phyloP scores from a whole-genome alignment of 768 basidiomycete genomes.

The Thelephora aurantiotincta region DNA sequence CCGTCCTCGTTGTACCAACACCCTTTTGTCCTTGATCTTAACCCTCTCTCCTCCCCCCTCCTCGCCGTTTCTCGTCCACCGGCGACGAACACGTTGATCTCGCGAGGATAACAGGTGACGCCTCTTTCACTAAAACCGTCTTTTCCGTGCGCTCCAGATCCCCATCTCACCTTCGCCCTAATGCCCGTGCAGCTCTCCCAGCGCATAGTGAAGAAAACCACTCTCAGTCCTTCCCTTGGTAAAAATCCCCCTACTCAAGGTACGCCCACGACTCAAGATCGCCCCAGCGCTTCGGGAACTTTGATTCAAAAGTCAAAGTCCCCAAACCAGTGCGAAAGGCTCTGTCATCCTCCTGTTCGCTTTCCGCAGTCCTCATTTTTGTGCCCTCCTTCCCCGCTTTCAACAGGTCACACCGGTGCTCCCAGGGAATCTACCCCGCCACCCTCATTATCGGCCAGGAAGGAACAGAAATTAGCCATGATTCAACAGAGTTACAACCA shows the following conservation, averaged over 20 bases:
- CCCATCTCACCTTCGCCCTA: background rate
- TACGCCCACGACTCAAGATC: background rate
- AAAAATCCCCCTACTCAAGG: background rate
- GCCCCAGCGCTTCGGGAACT: background rate
- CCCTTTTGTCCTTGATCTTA: background rate
- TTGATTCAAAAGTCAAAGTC: background rate
- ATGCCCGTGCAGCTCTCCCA: background rate
- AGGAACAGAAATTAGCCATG: conserved; percentile 36
- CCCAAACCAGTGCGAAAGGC: background rate
- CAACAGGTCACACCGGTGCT: conserved; percentile 13
- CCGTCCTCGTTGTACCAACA: background rate
- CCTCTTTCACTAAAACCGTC: no score
- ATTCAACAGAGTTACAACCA: conserved; percentile 27
- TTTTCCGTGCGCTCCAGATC: background rate
- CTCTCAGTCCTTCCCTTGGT: background rate
- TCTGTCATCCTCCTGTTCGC: background rate
- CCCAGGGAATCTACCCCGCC: conserved; percentile 30
- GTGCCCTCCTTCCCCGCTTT: background rate
- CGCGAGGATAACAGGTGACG: background rate
- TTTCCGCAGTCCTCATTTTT: background rate
- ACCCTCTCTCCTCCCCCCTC: background rate
- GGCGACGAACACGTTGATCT: background rate
- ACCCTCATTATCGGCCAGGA: conserved; percentile 19
- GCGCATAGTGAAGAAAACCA: background rate
- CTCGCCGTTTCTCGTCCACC: background rate